Percentiles rank a stretch among this genome's conserved stretches.
Evolutionary conservation across 441 rosid species (phyloP).

Genomic region (Arabidopsis hybrid): DNA sequence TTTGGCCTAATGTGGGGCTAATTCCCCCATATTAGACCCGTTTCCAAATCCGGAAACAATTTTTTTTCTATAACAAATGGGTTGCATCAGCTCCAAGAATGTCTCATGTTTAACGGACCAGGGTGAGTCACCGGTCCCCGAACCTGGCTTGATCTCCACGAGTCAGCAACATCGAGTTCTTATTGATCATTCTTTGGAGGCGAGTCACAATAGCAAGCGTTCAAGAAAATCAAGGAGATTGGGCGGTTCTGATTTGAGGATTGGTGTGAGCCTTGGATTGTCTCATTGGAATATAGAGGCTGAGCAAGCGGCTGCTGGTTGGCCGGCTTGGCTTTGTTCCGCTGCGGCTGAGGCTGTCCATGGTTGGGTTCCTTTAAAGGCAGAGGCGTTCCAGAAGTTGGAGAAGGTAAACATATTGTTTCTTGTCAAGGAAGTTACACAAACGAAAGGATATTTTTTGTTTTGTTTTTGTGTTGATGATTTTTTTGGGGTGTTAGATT

Average conservation of each 20-base stretch:
- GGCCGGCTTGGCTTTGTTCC: constrained; percentile 91
- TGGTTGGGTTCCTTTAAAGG: constrained; percentile 83
- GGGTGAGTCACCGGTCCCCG: constrained; percentile 48
- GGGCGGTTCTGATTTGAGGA: constrained; percentile 47
- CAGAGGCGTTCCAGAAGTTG: constrained; percentile 82
- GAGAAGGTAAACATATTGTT: constrained; percentile 68
- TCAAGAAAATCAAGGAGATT: constrained; percentile 49
- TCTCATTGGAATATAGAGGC: constrained; percentile 59
- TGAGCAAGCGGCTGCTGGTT: constrained; percentile 84
- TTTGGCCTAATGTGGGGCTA: constrained; percentile 51
- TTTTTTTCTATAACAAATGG: constrained; percentile 53
- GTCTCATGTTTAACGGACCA: constrained; percentile 44
- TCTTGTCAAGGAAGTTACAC: constrained; percentile 31
- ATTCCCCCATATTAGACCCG: constrained; percentile 48
- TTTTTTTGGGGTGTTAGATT: constrained; percentile 52
- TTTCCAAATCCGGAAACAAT: constrained; percentile 57
- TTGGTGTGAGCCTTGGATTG: constrained; percentile 52
- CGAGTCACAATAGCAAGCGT: constrained; percentile 37
- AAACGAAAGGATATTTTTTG: background rate
- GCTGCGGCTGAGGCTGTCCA: constrained; percentile 78
- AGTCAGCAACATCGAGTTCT: constrained; percentile 39
- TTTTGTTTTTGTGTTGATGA: background rate
- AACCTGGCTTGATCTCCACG: constrained; percentile 40
- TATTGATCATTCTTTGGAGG: constrained; percentile 45
- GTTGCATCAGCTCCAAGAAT: constrained; percentile 76